Percentiles rank a stretch among this genome's conserved stretches.
These are phyloP conservation scores for Priceomyces haplophilus DNA, from an alignment of 805 yeast genomes.

Conservation along the genomic window DNA sequence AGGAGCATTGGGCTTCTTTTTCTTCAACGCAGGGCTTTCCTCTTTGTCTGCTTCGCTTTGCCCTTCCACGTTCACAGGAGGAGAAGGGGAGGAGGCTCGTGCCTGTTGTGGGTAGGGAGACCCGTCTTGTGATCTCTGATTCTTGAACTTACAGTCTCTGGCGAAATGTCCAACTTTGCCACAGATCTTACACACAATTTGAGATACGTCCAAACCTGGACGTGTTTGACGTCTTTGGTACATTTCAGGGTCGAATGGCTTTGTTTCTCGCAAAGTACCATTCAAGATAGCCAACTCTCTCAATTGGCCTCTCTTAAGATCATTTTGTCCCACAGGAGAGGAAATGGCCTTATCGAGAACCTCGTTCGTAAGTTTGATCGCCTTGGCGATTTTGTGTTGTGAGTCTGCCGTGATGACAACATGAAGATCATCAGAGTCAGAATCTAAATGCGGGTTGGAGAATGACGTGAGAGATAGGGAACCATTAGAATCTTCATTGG, in stretches of 20 bases:
- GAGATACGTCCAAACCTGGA: slow-evolving; percentile 45
- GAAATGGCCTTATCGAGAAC: slow-evolving; percentile 80
- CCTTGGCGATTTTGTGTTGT: slow-evolving; percentile 71
- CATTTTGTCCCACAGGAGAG: slow-evolving; percentile 92
- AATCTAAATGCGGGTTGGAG: slow-evolving; percentile 19
- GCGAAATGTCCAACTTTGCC: slow-evolving; percentile 85
- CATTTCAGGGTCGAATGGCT: slow-evolving; percentile 49
- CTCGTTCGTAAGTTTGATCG: slow-evolving; percentile 67
- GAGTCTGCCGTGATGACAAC: slow-evolving; percentile 82
- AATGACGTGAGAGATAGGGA: slow-evolving; percentile 17
- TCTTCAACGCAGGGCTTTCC: slow-evolving; percentile 26
- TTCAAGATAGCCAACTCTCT: slow-evolving; percentile 89
- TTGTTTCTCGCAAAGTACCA: slow-evolving; percentile 86
- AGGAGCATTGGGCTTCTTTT: slow-evolving; percentile 16
- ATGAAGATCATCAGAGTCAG: slow-evolving; percentile 70
- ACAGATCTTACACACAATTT: slow-evolving; percentile 70
- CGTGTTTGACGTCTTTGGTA: slow-evolving; percentile 14
- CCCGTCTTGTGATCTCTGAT: not conserved
- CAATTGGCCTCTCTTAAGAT: slow-evolving; percentile 83
- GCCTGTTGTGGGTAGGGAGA: not conserved
- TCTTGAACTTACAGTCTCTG: slow-evolving; percentile 66
- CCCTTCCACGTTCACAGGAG: not conserved
- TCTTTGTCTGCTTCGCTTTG: slow-evolving; percentile 8
- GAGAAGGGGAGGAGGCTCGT: not conserved
- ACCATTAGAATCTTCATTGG: slow-evolving; percentile 34